phyloP scores from a whole-genome alignment of 2,329 filamentous ascomycete genomes.

The Talaromyces sp. region DNA sequence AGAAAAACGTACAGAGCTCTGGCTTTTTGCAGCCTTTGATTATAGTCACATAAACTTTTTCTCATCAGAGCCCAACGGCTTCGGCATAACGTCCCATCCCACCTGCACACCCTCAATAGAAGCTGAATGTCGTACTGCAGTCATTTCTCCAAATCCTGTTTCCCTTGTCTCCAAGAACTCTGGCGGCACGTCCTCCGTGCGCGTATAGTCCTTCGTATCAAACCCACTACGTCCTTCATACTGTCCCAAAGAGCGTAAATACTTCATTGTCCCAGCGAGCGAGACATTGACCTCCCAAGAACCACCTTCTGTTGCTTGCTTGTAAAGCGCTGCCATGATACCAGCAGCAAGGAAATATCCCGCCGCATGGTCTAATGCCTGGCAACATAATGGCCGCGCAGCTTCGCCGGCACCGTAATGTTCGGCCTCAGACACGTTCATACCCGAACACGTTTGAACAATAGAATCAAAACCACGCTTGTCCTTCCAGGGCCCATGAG shows the following conservation, averaged over 20 bases:
- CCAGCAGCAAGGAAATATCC: slow-evolving; percentile 56
- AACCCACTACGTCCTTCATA: slow-evolving; percentile 47
- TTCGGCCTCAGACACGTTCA: slow-evolving; percentile 55
- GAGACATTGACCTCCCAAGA: slow-evolving; percentile 54
- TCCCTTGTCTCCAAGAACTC: slow-evolving; percentile 44
- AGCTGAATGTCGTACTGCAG: slow-evolving; percentile 49
- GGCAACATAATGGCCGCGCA: slow-evolving; percentile 49
- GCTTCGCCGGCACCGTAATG: slow-evolving; percentile 39
- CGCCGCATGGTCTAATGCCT: slow-evolving; percentile 55
- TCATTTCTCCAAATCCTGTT: slow-evolving; percentile 48
- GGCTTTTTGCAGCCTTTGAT: background rate
- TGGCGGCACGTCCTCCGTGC: slow-evolving; percentile 29
- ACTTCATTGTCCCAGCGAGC: slow-evolving; percentile 55
- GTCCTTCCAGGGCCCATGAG: slow-evolving; percentile 44
- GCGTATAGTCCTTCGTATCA: slow-evolving; percentile 31
- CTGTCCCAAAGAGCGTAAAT: slow-evolving; percentile 54
- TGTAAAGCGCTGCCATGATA: slow-evolving; percentile 51
- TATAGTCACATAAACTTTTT: background rate
- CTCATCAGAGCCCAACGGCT: slow-evolving; percentile 47
- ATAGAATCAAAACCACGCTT: slow-evolving; percentile 55
- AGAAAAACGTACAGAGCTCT: background rate
- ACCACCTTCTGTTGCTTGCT: slow-evolving; percentile 44
- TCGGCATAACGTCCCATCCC: slow-evolving; percentile 53
- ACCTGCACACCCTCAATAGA: slow-evolving; percentile 43
- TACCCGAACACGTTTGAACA: slow-evolving; percentile 54